Base-by-base conservation (phyloP, 2,329 filamentous ascomycete species). In the Beauveria medogensis region DNA sequence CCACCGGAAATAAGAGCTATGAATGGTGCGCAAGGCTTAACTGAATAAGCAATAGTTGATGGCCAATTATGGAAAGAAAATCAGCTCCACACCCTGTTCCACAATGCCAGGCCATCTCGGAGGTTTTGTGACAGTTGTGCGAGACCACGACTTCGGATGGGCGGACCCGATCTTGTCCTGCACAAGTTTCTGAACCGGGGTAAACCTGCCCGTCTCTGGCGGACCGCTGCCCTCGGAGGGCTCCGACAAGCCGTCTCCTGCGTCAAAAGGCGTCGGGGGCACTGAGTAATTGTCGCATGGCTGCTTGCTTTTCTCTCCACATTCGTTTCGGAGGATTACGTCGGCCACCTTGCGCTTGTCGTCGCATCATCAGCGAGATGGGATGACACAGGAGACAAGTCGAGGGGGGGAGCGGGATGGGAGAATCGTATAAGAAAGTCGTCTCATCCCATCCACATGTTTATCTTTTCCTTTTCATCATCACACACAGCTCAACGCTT, bases 41-140 rank as follows among this genome's bases (percentile, higher is more conserved):
- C 28, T 30, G 2, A 22, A 22, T 22, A 30, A 3, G 9, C 9
- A 30, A 30, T 30, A 34, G 20, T 37, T n/a, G 24, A 30, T 43
- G 41, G 6, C 46, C 46, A 16, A 5, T 41, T 58, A 37, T 37
- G 5, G 34, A 37, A 3, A 2, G 46, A 37, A 51, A 58, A 22
- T 51, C 55, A 43, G 22, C 46, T 46, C 55, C 55, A 58, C 55
- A 16, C 40, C 40, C 46, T 58, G 55, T 58, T 58, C 26, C 55
- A 58, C 34, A 58, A 51, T 58, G 46, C 47, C 24, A 24, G 30
- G 30, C 30, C 43, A 10, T 2, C 9, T 3, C 43, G 37, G 9
- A 43, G 7, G 7, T 3, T 20, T 43, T 55, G 43, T 43, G 46
- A 58, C 55, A 58, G 22, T 20, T 40, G 30, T 51, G 55, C 37